These are phyloP conservation scores for Purpureocillium lavendulum DNA, from an alignment of 2,329 filamentous ascomycete genomes.

Conservation along the genomic window DNA sequence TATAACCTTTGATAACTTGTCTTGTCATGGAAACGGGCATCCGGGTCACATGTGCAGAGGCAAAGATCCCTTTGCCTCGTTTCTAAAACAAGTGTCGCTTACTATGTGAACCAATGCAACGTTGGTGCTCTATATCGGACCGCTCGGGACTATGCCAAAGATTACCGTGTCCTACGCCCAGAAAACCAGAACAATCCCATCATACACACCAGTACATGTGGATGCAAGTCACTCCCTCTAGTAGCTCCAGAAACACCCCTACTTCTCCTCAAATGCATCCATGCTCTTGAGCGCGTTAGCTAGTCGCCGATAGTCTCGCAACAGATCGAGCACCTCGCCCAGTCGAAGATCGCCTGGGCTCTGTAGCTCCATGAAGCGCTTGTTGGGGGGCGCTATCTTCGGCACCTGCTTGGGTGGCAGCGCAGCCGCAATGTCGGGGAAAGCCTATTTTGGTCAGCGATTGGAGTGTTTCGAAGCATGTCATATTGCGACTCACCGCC, in stretches of 20 bases:
- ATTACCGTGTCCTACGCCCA: no score
- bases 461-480: background rate
- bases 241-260: background rate
- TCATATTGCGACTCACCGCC: slow-evolving; percentile 34
- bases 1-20: no score
- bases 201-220: no score
- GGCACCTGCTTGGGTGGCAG: slow-evolving; percentile 46
- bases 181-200: no score
- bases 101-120: no score
- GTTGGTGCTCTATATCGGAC: no score
- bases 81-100: no score
- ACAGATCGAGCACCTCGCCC: slow-evolving; percentile 62
- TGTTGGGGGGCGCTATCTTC: slow-evolving; percentile 57
- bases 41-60: no score
- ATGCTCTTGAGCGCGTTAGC: slow-evolving; percentile 56
- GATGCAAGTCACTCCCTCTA: no score
- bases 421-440: slow-evolving; percentile 48
- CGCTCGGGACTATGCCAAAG: no score
- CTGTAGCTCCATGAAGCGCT: slow-evolving; percentile 64
- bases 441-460: slow-evolving; percentile 34
- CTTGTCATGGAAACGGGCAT: no score
- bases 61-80: no score
- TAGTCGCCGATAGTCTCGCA: slow-evolving; percentile 67
- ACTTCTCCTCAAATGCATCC: slow-evolving; percentile 47
- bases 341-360: slow-evolving; percentile 63